Evolutionary conservation across 495 filamentous ascomycete genomes (phyloP).

Genomic region (Rostrohypoxylon terebratum): DNA sequence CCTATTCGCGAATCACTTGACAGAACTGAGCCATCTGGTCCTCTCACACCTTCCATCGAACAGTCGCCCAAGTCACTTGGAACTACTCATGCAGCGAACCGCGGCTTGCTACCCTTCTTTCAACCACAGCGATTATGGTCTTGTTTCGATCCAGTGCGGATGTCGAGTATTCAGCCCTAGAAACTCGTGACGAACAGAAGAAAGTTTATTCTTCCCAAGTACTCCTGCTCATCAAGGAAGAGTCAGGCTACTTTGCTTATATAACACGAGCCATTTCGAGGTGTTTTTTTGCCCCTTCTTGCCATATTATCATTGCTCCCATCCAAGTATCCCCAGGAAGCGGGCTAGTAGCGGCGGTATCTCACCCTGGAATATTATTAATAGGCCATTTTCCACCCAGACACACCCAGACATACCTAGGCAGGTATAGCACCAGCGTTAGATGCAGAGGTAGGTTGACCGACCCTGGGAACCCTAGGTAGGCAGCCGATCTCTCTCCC

Average conservation of each 20-base stretch:
- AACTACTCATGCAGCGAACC: slow-evolving; percentile 38
- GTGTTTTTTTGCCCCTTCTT: slow-evolving; percentile 18
- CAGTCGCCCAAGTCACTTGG: slow-evolving; percentile 27
- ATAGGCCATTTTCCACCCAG: slow-evolving; percentile 32
- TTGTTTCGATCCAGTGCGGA: slow-evolving; percentile 25
- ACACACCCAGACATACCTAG: slow-evolving; percentile 8
- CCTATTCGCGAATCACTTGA: slow-evolving; percentile 43
- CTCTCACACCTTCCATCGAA: slow-evolving; percentile 18
- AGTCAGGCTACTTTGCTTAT: slow-evolving; percentile 19
- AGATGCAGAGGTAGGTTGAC: slow-evolving; percentile 26
- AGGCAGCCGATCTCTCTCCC: slow-evolving; percentile 45
- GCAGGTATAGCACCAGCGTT: slow-evolving; percentile 36
- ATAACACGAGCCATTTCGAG: slow-evolving; percentile 20
- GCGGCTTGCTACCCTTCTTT: slow-evolving; percentile 9
- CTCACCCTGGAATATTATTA: slow-evolving; percentile 22
- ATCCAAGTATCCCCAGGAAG: not conserved
- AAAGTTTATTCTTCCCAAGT: slow-evolving; percentile 24
- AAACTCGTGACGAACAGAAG: slow-evolving; percentile 33
- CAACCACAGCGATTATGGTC: slow-evolving; percentile 33
- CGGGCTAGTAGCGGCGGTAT: not conserved
- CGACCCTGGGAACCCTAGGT: slow-evolving; percentile 44
- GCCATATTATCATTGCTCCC: not conserved
- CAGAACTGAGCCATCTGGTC: slow-evolving; percentile 29
- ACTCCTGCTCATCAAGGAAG: not conserved
- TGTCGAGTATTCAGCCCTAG: slow-evolving; percentile 43